Percentiles rank a stretch among this genome's conserved stretches.
phyloP scores from a whole-genome alignment of 805 yeast genomes.

The Zygosaccharomyces gambellarensis region DNA sequence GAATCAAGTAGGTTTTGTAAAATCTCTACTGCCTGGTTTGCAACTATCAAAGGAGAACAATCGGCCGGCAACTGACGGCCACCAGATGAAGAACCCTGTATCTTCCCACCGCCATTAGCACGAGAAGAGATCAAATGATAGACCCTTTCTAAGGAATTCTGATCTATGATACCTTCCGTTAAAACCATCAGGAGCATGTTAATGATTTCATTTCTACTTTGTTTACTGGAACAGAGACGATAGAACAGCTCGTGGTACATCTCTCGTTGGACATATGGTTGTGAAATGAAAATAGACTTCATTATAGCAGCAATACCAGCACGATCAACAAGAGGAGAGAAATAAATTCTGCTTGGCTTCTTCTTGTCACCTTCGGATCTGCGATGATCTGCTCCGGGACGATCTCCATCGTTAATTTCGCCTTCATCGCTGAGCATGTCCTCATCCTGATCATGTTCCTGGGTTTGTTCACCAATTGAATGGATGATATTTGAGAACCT shows the following conservation, averaged over 20 bases:
- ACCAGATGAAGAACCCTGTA: slow-evolving; percentile 7
- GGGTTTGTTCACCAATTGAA: slow-evolving; percentile 7
- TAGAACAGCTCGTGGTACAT: slow-evolving; percentile 60
- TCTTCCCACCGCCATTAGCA: slow-evolving; percentile 35
- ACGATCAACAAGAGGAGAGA: slow-evolving; percentile 68
- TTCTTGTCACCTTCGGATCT: slow-evolving; percentile 22
- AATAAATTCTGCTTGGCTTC: slow-evolving; percentile 39
- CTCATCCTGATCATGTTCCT: slow-evolving; percentile 19
- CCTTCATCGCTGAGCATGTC: slow-evolving; percentile 17
- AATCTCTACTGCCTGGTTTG: slow-evolving; percentile 72
- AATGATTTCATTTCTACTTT: slow-evolving; percentile 69
- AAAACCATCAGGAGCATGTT: slow-evolving; percentile 62
- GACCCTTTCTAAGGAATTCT: slow-evolving; percentile 54
- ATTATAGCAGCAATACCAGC: slow-evolving; percentile 70
- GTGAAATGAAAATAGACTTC: slow-evolving; percentile 69
- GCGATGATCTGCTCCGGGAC: slow-evolving; percentile 9
- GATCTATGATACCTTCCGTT: slow-evolving; percentile 68
- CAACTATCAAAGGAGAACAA: slow-evolving; percentile 64
- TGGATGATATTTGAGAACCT: slow-evolving; percentile 31
- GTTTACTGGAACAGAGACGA: slow-evolving; percentile 68
- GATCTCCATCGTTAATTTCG: slow-evolving; percentile 8
- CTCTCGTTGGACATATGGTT: slow-evolving; percentile 57
- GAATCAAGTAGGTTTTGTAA: slow-evolving; percentile 65
- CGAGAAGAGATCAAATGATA: slow-evolving; percentile 53
- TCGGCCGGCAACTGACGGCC: slow-evolving; percentile 46